These are phyloP conservation scores for Ormosia emarginata DNA, from an alignment of 306 rosid genomes.

Conservation along the genomic window DNA sequence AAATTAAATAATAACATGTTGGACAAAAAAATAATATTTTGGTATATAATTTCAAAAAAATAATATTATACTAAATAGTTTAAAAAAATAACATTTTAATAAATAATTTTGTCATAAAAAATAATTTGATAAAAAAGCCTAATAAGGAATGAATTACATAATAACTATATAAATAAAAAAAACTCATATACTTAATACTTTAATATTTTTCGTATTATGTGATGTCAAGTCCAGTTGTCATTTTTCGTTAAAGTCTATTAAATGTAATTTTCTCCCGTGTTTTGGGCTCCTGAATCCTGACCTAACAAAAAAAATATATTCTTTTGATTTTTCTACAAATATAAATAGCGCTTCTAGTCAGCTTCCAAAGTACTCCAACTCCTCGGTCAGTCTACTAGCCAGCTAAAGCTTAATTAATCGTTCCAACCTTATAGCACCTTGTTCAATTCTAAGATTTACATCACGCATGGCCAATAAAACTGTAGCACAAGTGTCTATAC, in stretches of 20 bases:
- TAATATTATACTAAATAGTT: too few relatives aligned
- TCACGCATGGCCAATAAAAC: slow-evolving; percentile 27
- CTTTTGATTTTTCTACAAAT: background rate
- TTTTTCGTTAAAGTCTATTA: too few relatives aligned
- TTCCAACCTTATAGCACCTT: background rate
- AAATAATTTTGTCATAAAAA: too few relatives aligned
- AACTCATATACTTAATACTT: too few relatives aligned
- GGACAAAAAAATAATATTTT: too few relatives aligned
- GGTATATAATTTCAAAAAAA: too few relatives aligned
- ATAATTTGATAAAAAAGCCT: too few relatives aligned
- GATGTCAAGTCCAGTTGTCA: background rate
- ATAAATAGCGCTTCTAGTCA: slow-evolving; percentile 21
- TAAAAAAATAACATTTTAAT: too few relatives aligned
- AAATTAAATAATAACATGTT: too few relatives aligned
- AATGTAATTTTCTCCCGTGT: background rate
- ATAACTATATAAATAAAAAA: too few relatives aligned
- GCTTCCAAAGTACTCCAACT: background rate
- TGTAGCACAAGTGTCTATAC: background rate
- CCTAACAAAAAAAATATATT: background rate
- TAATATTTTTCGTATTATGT: too few relatives aligned
- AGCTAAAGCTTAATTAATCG: background rate
- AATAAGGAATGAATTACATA: too few relatives aligned
- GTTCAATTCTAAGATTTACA: background rate
- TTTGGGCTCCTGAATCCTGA: background rate
- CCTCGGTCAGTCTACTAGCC: background rate